Evolutionary conservation across 75 land plant species (phyloP).

Genomic region (Selaginella tamariscina): DNA sequence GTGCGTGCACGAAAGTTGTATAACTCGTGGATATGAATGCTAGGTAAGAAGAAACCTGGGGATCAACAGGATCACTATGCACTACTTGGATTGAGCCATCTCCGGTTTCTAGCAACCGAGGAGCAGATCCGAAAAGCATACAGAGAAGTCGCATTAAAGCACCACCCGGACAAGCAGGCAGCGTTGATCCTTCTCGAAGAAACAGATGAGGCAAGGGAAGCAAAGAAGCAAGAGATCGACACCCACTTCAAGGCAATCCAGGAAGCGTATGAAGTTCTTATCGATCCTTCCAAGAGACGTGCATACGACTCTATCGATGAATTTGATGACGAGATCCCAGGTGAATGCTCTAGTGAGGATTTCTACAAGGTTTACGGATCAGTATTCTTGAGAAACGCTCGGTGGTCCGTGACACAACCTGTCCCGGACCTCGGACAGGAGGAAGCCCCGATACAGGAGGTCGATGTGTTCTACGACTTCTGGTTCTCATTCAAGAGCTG

Average conservation of each 20-base stretch:
- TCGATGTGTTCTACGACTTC: conserved; percentile 76
- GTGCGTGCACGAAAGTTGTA: no score
- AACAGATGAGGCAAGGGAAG: conserved; percentile 69
- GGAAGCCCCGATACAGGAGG: conserved; percentile 41
- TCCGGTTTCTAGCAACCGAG: conserved; percentile 82
- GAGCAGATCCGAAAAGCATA: conserved; percentile 85
- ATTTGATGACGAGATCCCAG: conserved; percentile 93
- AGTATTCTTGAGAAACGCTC: conserved; percentile 78
- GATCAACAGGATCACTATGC: conserved; percentile 89
- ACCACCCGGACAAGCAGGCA: conserved; percentile 94
- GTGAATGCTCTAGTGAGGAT: conserved; percentile 72
- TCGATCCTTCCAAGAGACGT: conserved; percentile 85
- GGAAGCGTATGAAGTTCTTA: conserved; percentile 89
- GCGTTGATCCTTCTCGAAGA: conserved; percentile 71
- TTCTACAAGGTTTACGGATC: conserved; percentile 93
- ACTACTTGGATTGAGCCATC: conserved; percentile 61
- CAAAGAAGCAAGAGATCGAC: conserved; percentile 89
- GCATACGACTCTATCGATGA: conserved; percentile 92
- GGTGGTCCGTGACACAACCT: conserved; percentile 76
- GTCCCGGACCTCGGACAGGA: conserved; percentile 68
- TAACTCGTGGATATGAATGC: no score
- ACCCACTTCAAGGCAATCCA: conserved; percentile 78
- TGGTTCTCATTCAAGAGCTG: conserved; percentile 88
- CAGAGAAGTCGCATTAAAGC: conserved; percentile 72
- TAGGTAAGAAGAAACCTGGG: conserved; percentile 55